Evolutionary conservation across 768 basidiomycete species (phyloP).

Genomic region (Calocera cornea): DNA sequence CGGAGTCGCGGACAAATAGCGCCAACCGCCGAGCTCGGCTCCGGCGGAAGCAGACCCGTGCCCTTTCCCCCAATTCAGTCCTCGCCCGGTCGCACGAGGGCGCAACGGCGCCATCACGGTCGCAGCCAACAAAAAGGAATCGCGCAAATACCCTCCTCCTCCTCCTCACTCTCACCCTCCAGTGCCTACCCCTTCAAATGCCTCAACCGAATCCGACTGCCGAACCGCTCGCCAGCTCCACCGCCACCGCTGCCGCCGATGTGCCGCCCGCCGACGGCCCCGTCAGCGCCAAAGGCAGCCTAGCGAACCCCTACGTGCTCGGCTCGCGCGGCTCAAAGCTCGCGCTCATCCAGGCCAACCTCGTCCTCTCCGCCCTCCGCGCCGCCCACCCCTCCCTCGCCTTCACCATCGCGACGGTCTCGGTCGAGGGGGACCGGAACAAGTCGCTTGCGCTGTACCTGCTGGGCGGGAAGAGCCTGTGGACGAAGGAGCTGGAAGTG

Average conservation of each 20-base stretch:
- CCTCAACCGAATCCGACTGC: too few relatives aligned
- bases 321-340: slow-evolving; percentile 82
- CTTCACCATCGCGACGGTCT: slow-evolving; percentile 48
- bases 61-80: too few relatives aligned
- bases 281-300: not conserved
- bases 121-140: too few relatives aligned
- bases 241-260: not conserved
- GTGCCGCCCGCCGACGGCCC: not conserved
- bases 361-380: slow-evolving; percentile 53
- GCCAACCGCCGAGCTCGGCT: too few relatives aligned
- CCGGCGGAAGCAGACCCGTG: too few relatives aligned
- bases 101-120: too few relatives aligned
- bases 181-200: too few relatives aligned
- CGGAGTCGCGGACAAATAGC: too few relatives aligned
- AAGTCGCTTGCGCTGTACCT: slow-evolving; percentile 76
- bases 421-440: slow-evolving; percentile 75
- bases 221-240: not conserved
- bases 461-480: slow-evolving; percentile 79
- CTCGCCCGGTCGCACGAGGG: too few relatives aligned
- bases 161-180: too few relatives aligned
- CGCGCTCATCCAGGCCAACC: slow-evolving; percentile 79
- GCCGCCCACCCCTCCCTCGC: slow-evolving; percentile 37
- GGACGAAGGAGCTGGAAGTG: slow-evolving; percentile 95
- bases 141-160: too few relatives aligned
- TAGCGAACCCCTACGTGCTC: slow-evolving; percentile 34